A percentile compares a stretch with the other conserved stretches of the same genome.
Evolutionary conservation across 768 basidiomycete species (phyloP).

Genomic region (Rhodotorula graminis): DNA sequence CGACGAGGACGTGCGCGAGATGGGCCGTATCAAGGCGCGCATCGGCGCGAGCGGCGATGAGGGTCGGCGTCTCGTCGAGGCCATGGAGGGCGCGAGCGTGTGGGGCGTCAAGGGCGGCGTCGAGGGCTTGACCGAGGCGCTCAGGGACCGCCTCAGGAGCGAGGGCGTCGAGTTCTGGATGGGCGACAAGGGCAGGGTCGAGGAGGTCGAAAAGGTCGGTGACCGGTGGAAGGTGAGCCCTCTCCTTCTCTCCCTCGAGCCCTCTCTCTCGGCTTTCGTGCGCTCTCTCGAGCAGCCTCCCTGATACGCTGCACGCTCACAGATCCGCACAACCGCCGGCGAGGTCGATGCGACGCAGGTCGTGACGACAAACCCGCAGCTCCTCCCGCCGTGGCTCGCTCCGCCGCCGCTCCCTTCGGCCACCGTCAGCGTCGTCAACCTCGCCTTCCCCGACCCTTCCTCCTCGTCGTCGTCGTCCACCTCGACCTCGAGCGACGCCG

Average conservation of each 20-base stretch:
- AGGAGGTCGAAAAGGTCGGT: constrained; percentile 5
- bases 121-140: constrained; percentile 58
- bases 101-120: constrained; percentile 79
- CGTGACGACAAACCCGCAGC: constrained; percentile 70
- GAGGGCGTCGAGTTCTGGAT: constrained; percentile 59
- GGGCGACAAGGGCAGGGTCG: constrained; percentile 41
- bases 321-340: constrained; percentile 2
- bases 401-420: constrained; percentile 56
- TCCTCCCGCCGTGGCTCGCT: constrained; percentile 54
- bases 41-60: not conserved
- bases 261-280: too few relatives aligned
- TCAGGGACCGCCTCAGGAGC: constrained; percentile 54
- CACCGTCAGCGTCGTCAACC: constrained; percentile 79
- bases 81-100: constrained; percentile 56
- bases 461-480: constrained; percentile 71
- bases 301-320: not conserved
- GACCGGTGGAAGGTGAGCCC: constrained; percentile 20
- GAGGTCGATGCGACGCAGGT: constrained; percentile 50
- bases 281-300: too few relatives aligned
- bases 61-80: constrained; percentile 17
- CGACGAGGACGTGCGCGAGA: constrained; percentile 23
- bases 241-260: not conserved
- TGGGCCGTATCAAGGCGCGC: constrained; percentile 29
- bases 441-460: constrained; percentile 62
- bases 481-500: constrained; percentile 54